phyloP scores from a whole-genome alignment of 305 asterid species.

The Ilex paraguariensis region DNA sequence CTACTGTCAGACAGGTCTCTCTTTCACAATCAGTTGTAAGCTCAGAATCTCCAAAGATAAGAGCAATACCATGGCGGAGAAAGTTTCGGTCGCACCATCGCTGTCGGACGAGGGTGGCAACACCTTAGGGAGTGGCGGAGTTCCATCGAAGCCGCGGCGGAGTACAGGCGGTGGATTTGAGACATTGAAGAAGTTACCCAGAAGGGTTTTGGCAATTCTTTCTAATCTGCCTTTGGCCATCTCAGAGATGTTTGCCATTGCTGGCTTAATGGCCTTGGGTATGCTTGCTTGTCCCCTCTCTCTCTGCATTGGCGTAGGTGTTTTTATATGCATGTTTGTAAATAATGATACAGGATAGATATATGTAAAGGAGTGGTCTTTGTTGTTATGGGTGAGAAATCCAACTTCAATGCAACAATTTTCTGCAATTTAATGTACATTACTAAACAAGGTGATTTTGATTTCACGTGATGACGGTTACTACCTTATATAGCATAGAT shows the following conservation, averaged over 20 bases:
- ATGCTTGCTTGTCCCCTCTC: slow-evolving; percentile 3
- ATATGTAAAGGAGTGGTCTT: too few species aligned
- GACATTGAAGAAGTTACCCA: slow-evolving; percentile 35
- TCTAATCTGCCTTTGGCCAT: slow-evolving; percentile 71
- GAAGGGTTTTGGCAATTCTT: slow-evolving; percentile 41
- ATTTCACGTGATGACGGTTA: too few species aligned
- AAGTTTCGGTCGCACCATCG: slow-evolving; percentile 27
- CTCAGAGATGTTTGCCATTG: slow-evolving; percentile 65
- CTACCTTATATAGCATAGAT: too few species aligned
- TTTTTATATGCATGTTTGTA: too few species aligned
- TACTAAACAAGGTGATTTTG: too few species aligned
- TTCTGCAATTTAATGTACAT: too few species aligned
- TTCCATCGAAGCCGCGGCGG: slow-evolving; percentile 25
- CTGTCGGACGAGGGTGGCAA: slow-evolving; percentile 29
- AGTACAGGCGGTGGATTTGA: slow-evolving; percentile 19
- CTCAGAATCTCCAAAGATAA: slow-evolving; percentile 35
- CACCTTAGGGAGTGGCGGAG: slow-evolving; percentile 12
- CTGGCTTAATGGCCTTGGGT: slow-evolving; percentile 89
- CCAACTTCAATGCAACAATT: too few species aligned
- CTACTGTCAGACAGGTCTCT: slow-evolving; percentile 24
- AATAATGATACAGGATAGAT: too few species aligned
- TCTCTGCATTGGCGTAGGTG: too few species aligned
- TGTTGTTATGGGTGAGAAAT: too few species aligned
- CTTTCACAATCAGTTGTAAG: slow-evolving; percentile 31
- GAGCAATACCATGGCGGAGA: slow-evolving; percentile 45